phyloP scores from a whole-genome alignment of 352 stramenopile genomes.

The Hyaloperonospora brassicae region DNA sequence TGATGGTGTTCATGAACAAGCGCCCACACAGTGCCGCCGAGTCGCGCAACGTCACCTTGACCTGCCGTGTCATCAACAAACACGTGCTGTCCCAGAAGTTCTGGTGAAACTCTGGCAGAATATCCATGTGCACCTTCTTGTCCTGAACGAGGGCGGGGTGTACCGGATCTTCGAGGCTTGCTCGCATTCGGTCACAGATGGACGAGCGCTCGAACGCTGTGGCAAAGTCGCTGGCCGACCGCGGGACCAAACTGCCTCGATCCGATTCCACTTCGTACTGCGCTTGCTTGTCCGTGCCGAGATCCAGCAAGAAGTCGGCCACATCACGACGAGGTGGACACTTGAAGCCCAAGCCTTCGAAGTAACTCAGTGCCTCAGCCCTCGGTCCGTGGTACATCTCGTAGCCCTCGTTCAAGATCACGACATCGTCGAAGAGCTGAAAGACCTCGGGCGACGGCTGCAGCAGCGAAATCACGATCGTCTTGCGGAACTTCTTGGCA shows the following conservation, averaged over 20 bases:
- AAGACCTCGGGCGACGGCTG: slow-evolving; percentile 20
- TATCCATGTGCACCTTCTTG: no score
- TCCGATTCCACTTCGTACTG: slow-evolving; percentile 18
- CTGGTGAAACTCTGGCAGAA: no score
- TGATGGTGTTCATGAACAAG: no score
- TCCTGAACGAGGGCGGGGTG: no score
- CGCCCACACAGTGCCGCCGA: no score
- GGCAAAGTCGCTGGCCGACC: slow-evolving; percentile 7
- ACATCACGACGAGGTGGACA: slow-evolving; percentile 28
- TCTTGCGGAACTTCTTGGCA: slow-evolving; percentile 21
- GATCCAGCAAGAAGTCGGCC: slow-evolving; percentile 44
- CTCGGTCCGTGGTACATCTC: slow-evolving; percentile 14
- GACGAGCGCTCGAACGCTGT: slow-evolving; percentile 7
- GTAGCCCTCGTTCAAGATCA: slow-evolving; percentile 12
- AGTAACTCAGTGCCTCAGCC: slow-evolving; percentile 4
- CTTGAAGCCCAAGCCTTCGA: slow-evolving; percentile 14
- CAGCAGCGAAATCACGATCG: slow-evolving; percentile 15
- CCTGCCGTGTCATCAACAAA: no score
- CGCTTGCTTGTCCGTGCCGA: slow-evolving; percentile 35
- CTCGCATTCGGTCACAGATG: neutral
- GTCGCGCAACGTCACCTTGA: no score
- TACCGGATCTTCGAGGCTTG: no score
- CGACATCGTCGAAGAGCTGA: slow-evolving; percentile 16
- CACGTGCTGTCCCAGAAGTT: no score
- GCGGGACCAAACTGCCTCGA: slow-evolving; percentile 1